Evolutionary conservation across 2,329 filamentous ascomycete genomes (phyloP).

Genomic region (Talaromyces sp.): DNA sequence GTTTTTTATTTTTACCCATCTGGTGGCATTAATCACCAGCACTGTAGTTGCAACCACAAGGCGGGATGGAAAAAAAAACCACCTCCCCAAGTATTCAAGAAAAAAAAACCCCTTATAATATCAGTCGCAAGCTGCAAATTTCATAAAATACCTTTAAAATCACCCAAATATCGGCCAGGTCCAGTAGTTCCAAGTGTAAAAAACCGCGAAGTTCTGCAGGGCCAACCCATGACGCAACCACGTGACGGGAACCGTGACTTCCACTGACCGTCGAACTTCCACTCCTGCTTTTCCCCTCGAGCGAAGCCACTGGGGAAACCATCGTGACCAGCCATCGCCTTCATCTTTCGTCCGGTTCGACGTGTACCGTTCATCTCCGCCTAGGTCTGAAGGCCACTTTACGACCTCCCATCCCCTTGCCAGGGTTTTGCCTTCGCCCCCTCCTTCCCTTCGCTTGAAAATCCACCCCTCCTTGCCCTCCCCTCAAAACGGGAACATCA

Average conservation of each 20-base stretch:
- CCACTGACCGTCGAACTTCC: conserved; percentile 21
- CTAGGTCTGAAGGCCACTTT: conserved; percentile 2
- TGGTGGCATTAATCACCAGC: too few relatives aligned
- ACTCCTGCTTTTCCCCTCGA: conserved; percentile 31
- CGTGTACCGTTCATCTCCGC: not conserved
- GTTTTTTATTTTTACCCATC: not conserved
- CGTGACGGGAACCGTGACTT: conserved; percentile 37
- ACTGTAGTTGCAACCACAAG: too few relatives aligned
- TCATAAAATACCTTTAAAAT: too few relatives aligned
- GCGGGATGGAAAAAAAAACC: too few relatives aligned
- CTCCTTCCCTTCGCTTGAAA: conserved; percentile 29
- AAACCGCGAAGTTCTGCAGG: conserved; percentile 19
- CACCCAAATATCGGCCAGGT: too few relatives aligned
- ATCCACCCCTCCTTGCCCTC: conserved; percentile 23
- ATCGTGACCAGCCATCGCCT: conserved; percentile 22
- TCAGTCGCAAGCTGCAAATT: too few relatives aligned
- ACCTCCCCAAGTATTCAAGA: too few relatives aligned
- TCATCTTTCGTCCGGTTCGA: conserved; percentile 16
- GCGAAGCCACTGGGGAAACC: conserved; percentile 21
- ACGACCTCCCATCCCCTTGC: not conserved
- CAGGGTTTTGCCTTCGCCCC: conserved; percentile 19
- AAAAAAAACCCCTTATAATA: too few relatives aligned
- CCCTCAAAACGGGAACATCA: conserved; percentile 17
- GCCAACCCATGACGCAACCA: conserved; percentile 40
- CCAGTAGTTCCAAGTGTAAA: too few relatives aligned